Evolutionary conservation across 257 asterid species (phyloP), one percentile per base, ranked within the genome.

Genomic region (Misopates orontium): DNA sequence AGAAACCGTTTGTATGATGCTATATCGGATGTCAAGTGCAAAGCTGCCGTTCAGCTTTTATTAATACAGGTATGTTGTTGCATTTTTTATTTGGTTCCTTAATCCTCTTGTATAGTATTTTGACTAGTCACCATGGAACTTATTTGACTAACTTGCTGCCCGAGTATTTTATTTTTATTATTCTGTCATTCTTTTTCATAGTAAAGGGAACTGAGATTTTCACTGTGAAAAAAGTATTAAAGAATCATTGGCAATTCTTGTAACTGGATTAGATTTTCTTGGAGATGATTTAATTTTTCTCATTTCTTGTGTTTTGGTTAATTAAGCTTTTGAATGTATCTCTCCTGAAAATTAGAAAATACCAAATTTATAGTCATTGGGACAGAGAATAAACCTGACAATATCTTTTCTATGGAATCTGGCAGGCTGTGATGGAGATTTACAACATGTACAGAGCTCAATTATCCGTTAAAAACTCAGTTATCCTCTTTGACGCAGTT

Each of bases 11-110:
- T 90, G 22, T 84, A 83, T 64, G 82, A 79, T 68, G 81, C 96
- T 71, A 81, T 94, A 78, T 85, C 95, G 5, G 96, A 88, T 73
- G 89, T 77, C 44, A 88, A 90, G 80, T 86, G 96, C 80, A 87
- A 96, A 72, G 95, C 96, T 75, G 96, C 99, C 21, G 83, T 94
- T 79, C 98, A 94, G 82, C 98, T 90, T 71, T 78, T 94, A 70
- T 75, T 94, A 49, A 88, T 94, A 79, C 99, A 94, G 98, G 99
- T 94, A 54, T 47, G 21, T 24, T 51, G 7, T 15, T 60, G 32
- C 17, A 28, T 45, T 40, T 73, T 53, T 56, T 61, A 53, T 63
- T 54, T 31, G 25, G 62, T 39, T 56, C 76, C 63, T 73, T 32
- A 51, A 23, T 61, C 41, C 57, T 66, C 50, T 52, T 19, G 59